Base-by-base conservation (phyloP, 2,329 filamentous ascomycete genomes). In the Penicillium sp. region DNA sequence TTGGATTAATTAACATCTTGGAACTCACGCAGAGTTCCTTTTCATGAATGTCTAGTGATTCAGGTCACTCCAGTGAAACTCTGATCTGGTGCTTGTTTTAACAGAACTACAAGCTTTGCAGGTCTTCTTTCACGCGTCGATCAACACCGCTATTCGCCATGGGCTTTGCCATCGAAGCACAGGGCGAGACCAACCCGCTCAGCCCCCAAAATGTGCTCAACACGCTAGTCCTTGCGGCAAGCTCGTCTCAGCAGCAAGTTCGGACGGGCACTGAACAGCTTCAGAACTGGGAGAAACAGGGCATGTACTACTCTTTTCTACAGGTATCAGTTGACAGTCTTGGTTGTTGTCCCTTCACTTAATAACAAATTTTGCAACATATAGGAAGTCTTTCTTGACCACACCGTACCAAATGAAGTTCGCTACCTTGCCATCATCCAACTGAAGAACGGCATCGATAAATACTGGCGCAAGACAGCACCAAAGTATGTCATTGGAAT, bases 371-470 rank as follows among this genome's bases (percentile, higher is more conserved):
- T n/a, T 23, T 34, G 23, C 3, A 2, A 36, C 10, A 38, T 59
- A 13, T 69, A 95, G 88, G 83, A 87, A 65, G 84, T 91, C 36
- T 97, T 92, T 72, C 82, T 96, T 61, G 90, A 96, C 76, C 86
- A 86, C 60, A 85, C 86, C 2, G 79, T 95, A 1, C 89, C 91
- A 1, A 76, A 85, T 57, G 87, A 95, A 68, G 84, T 93, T 52
- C 89, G 94, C 60, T 92, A 96, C 69, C 86, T 97, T 11, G 90
- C 93, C 53, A 86, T 97, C 57, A 96, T 97, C 65, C 90, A 96
- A 71, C 82, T 99, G 53, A 97, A 97, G 73, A 97, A 97, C 73
- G 94, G 92, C 54, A 92, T 97, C 74, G 93, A 97, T 72, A 92
- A 89, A 71, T 91, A 92, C 75, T 99, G 94, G 94, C 84, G 94